phyloP scores from a whole-genome alignment of 2,329 filamentous ascomycete genomes.

The Parastagonospora avenae region DNA sequence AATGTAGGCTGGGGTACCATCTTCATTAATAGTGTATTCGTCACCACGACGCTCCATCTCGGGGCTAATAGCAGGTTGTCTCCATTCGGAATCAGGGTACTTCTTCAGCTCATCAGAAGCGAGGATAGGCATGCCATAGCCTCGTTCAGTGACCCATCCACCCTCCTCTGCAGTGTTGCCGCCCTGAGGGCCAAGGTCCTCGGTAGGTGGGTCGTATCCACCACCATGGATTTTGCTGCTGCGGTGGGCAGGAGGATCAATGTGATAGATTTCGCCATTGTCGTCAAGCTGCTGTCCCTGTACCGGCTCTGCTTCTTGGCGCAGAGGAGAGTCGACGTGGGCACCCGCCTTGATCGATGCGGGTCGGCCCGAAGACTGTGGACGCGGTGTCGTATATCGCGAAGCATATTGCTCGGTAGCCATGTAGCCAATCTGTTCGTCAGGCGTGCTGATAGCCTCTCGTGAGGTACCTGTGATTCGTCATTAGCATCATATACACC shows the following conservation, averaged over 20 bases:
- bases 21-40: constrained; percentile 57
- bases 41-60: constrained; percentile 61
- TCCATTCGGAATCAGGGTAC: constrained; percentile 68
- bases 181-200: constrained; percentile 56
- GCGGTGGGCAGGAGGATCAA: constrained; percentile 67
- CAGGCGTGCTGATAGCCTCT: constrained; percentile 74
- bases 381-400: constrained; percentile 72
- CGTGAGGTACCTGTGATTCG: constrained; percentile 65
- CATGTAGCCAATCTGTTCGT: constrained; percentile 87
- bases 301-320: constrained; percentile 56
- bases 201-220: constrained; percentile 58
- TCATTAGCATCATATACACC: constrained; percentile 54
- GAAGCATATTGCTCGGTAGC: constrained; percentile 84
- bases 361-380: constrained; percentile 52
- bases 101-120: constrained; percentile 87
- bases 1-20: constrained; percentile 48
- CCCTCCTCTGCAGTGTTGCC: constrained; percentile 54
- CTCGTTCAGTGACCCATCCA: constrained; percentile 62
- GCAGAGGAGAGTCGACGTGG: constrained; percentile 57
- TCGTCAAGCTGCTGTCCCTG: constrained; percentile 50
- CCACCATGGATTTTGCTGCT: constrained; percentile 52
- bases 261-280: constrained; percentile 72
- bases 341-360: constrained; percentile 54
- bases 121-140: constrained; percentile 78
- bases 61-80: constrained; percentile 83